Percentiles rank a stretch among this genome's conserved stretches.
Evolutionary conservation across 2,329 filamentous ascomycete genomes (phyloP).

Genomic region (Alternaria arbusti): DNA sequence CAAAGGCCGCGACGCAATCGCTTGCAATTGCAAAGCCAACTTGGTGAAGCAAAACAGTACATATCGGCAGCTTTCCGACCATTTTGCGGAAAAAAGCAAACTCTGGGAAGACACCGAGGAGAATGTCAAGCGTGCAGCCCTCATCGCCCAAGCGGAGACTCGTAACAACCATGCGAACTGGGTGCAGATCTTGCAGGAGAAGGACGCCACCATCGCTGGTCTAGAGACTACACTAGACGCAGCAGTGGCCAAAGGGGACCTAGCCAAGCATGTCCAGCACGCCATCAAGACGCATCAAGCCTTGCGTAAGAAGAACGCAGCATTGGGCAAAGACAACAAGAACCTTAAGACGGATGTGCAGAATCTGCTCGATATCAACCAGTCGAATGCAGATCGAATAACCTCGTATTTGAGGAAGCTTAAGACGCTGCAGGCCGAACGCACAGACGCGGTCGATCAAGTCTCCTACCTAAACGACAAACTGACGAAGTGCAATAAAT

Average conservation of each 20-base stretch:
- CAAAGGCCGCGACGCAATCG: neutral
- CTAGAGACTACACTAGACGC: neutral
- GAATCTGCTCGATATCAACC: neutral
- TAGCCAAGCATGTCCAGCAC: neutral
- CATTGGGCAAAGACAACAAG: neutral
- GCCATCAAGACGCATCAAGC: neutral
- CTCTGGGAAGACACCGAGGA: neutral
- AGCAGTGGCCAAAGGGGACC: neutral
- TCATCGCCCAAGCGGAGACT: neutral
- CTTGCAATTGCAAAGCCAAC: neutral
- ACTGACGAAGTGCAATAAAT: neutral
- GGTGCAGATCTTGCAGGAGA: neutral
- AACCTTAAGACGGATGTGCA: neutral
- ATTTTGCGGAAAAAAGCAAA: neutral
- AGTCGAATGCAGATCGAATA: neutral
- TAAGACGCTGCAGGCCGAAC: neutral
- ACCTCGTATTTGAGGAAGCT: neutral
- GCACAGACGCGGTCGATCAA: neutral
- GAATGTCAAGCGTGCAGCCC: neutral
- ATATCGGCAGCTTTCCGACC: neutral
- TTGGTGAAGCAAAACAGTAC: neutral
- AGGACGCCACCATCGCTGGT: neutral
- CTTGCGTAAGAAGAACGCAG: neutral
- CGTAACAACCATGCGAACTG: neutral
- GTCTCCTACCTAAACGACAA: neutral